These are phyloP conservation scores for Ciborinia camelliae DNA, from an alignment of 2,329 filamentous ascomycete species.

Conservation along the genomic window DNA sequence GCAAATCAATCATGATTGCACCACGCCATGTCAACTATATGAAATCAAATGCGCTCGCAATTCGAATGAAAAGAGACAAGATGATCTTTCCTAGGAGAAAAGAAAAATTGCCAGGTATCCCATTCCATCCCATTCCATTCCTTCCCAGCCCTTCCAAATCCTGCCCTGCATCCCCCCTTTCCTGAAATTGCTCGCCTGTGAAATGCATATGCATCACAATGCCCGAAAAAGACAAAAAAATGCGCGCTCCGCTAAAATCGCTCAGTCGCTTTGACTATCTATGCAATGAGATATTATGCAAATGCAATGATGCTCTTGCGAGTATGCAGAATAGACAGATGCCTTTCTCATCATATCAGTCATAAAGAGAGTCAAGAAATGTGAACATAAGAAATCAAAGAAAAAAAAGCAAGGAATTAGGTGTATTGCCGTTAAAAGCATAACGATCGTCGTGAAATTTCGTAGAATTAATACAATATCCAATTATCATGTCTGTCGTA, in stretches of 20 bases:
- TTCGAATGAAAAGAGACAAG: neutral
- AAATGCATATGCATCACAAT: constrained; percentile 10
- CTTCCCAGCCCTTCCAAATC: neutral
- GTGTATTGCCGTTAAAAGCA: constrained; percentile 14
- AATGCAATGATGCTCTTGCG: neutral
- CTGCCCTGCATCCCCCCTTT: neutral
- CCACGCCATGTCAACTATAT: neutral
- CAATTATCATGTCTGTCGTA: constrained; percentile 19
- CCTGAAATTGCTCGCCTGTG: constrained; percentile 2
- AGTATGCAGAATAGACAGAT: neutral
- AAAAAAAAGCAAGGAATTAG: neutral
- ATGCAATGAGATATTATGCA: constrained; percentile 10
- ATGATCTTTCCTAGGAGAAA: neutral
- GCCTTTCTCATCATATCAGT: constrained; percentile 3
- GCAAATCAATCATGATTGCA: constrained; percentile 5
- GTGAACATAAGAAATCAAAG: neutral
- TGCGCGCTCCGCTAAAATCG: constrained; percentile 9
- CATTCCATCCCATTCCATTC: neutral
- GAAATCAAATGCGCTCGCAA: neutral
- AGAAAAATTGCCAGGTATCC: constrained; percentile 13
- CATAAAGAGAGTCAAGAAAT: constrained; percentile 10
- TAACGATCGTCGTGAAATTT: constrained; percentile 6
- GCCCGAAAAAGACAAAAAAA: neutral
- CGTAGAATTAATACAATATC: constrained; percentile 20
- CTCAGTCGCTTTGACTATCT: neutral